Percentiles rank a stretch among this genome's conserved stretches.
phyloP scores from a whole-genome alignment of 1,284 basidiomycete genomes.

The Apiotrichum sp. region DNA sequence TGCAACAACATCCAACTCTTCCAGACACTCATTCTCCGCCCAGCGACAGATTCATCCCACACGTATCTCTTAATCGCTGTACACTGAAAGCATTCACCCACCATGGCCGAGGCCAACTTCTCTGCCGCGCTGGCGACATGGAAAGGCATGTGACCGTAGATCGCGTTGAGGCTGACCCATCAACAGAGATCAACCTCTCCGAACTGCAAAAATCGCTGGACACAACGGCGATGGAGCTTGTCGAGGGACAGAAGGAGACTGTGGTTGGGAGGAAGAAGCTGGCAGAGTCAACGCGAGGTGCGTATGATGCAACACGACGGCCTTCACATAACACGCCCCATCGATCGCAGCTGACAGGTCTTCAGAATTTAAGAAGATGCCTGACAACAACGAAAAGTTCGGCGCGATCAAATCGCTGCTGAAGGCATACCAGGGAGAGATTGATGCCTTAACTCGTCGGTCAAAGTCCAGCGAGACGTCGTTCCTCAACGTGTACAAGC shows the following conservation, averaged over 20 bases:
- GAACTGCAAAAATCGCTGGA: constrained; percentile 91
- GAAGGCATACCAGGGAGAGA: constrained; percentile 94
- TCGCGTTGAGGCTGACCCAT: not conserved
- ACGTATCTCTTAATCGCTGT: too few relatives aligned
- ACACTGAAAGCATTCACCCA: too few relatives aligned
- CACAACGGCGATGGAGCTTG: constrained; percentile 80
- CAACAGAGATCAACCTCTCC: constrained; percentile 71
- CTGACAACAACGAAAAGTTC: constrained; percentile 73
- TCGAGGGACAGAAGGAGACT: constrained; percentile 97
- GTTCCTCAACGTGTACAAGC: constrained; percentile 88
- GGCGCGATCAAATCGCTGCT: constrained; percentile 77
- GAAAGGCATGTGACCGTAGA: constrained; percentile 64
- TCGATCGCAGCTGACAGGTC: not conserved
- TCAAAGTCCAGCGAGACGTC: constrained; percentile 87
- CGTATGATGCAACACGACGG: constrained; percentile 7
- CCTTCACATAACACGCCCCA: not conserved
- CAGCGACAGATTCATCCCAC: too few relatives aligned
- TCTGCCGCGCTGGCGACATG: constrained; percentile 77
- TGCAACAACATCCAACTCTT: not conserved
- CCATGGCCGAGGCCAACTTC: constrained; percentile 58
- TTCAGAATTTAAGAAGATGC: constrained; percentile 86
- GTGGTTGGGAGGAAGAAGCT: constrained; percentile 85
- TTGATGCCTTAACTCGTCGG: constrained; percentile 87
- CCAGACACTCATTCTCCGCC: too few relatives aligned
- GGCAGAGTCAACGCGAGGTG: constrained; percentile 88